Evolutionary conservation across 2,329 filamentous ascomycete genomes (phyloP).

Genomic region (Cladosporium oxysporum): DNA sequence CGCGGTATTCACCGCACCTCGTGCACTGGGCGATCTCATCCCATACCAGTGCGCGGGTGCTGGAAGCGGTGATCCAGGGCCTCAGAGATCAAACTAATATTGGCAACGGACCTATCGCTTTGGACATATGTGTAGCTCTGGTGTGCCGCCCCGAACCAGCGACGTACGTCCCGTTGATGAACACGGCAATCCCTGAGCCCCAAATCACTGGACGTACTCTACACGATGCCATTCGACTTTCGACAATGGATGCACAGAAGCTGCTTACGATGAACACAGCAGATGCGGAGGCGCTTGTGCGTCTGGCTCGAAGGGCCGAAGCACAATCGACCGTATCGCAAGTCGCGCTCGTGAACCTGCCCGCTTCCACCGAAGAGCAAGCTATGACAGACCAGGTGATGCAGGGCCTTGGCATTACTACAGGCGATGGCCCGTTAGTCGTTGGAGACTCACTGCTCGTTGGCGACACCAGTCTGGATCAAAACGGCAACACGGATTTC

Average conservation of each 20-base stretch:
- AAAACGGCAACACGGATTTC: conserved; percentile 23
- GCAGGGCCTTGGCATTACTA: conserved; percentile 36
- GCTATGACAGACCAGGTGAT: conserved; percentile 36
- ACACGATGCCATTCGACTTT: conserved; percentile 20
- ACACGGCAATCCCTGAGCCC: background rate
- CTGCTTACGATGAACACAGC: conserved; percentile 7
- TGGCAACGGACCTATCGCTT: conserved; percentile 61
- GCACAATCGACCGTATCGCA: conserved; percentile 61
- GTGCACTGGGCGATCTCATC: conserved; percentile 63
- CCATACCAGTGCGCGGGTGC: conserved; percentile 61
- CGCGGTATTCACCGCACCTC: conserved; percentile 72
- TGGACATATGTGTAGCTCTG: conserved; percentile 69
- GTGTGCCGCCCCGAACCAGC: conserved; percentile 63
- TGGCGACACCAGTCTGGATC: conserved; percentile 12
- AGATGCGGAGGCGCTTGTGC: conserved; percentile 47
- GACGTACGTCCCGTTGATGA: conserved; percentile 3
- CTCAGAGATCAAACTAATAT: conserved; percentile 62
- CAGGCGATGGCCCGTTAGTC: background rate
- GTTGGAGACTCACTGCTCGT: conserved; percentile 10
- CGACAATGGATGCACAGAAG: conserved; percentile 6
- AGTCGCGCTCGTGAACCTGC: conserved; percentile 42
- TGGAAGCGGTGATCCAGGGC: conserved; percentile 67
- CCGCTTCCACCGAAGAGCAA: conserved; percentile 30
- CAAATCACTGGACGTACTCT: background rate
- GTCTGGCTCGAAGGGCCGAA: conserved; percentile 36